Conservation (phyloP, 768 basidiomycete genomes). For the Lepiota venenata region DNA sequence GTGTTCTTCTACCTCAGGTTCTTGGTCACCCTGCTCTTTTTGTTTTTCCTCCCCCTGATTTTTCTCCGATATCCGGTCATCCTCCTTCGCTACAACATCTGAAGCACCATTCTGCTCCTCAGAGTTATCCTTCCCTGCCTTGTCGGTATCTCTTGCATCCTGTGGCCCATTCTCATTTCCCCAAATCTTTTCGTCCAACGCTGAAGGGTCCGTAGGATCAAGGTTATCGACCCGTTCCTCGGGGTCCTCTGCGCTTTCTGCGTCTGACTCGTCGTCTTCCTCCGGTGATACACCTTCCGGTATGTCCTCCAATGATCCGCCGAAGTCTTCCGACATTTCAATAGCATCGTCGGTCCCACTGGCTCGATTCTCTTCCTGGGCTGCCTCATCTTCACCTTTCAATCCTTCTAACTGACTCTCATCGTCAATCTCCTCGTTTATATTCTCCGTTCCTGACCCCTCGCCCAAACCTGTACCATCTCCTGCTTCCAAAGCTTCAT, state of each 20-base stretch:
- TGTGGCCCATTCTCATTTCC: slow-evolving; percentile 72
- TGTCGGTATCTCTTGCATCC: slow-evolving; percentile 46
- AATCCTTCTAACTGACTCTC: slow-evolving; percentile 97
- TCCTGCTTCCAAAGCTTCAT: slow-evolving; percentile 44
- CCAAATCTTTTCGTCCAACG: slow-evolving; percentile 97
- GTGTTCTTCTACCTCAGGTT: slow-evolving; percentile 17
- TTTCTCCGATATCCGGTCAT: slow-evolving; percentile 32
- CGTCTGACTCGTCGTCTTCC: slow-evolving; percentile 46
- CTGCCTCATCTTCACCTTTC: slow-evolving; percentile 56
- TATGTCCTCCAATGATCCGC: slow-evolving; percentile 81
- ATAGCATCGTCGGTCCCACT: slow-evolving; percentile 73
- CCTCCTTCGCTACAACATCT: slow-evolving; percentile 82
- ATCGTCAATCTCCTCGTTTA: slow-evolving; percentile 93
- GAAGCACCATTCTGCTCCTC: slow-evolving; percentile 44
- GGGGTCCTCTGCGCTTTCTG: slow-evolving; percentile 55
- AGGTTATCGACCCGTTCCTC: slow-evolving; percentile 86
- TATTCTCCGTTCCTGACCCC: slow-evolving; percentile 81
- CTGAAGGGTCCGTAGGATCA: slow-evolving; percentile 77
- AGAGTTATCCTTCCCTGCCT: slow-evolving; percentile 60
- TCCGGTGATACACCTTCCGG: slow-evolving; percentile 55
- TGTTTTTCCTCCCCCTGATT: slow-evolving; percentile 17
- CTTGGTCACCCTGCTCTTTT: slow-evolving; percentile 9
- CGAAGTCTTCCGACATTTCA: slow-evolving; percentile 91
- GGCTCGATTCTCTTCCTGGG: slow-evolving; percentile 40
- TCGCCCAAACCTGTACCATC: slow-evolving; percentile 88